Percentiles rank a stretch among this genome's conserved stretches.
Conservation (phyloP, 164 flowering plant species). For the Aristolochia contorta region DNA sequence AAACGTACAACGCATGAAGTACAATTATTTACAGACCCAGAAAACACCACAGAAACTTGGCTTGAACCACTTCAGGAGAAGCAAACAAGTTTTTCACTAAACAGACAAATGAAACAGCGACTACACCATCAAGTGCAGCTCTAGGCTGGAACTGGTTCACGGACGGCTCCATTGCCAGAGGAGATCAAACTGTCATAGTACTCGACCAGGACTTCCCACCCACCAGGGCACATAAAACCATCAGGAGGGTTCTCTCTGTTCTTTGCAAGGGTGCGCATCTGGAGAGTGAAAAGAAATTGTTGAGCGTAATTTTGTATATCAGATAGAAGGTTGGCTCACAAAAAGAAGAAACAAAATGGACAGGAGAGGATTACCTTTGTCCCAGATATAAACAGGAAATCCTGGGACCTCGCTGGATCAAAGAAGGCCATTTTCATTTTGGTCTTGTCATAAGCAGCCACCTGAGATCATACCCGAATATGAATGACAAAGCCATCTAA, state of each 20-base stretch:
- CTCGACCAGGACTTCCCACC: conserved; percentile 85
- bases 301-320: not conserved
- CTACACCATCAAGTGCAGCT: not conserved
- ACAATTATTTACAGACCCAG: too few species aligned
- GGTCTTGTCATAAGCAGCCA: conserved; percentile 90
- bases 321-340: not conserved
- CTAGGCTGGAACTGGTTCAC: conserved; percentile 55
- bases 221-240: conserved; percentile 96
- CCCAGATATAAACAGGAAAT: conserved; percentile 93
- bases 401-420: conserved; percentile 84
- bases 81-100: too few species aligned
- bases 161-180: conserved; percentile 34
- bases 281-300: conserved; percentile 13
- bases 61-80: too few species aligned
- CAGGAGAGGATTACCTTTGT: conserved; percentile 58
- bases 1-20: too few species aligned
- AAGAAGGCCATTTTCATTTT: conserved; percentile 90
- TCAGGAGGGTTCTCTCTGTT: conserved; percentile 82
- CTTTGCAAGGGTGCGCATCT: conserved; percentile 92
- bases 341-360: not conserved
- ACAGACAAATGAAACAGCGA: too few species aligned
- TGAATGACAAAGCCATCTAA: not conserved
- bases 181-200: conserved; percentile 67
- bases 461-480: conserved; percentile 34
- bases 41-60: too few species aligned